These are phyloP conservation scores for Chrysanthemum seticuspe DNA, from an alignment of 129 eudicot species.

Conservation along the genomic window DNA sequence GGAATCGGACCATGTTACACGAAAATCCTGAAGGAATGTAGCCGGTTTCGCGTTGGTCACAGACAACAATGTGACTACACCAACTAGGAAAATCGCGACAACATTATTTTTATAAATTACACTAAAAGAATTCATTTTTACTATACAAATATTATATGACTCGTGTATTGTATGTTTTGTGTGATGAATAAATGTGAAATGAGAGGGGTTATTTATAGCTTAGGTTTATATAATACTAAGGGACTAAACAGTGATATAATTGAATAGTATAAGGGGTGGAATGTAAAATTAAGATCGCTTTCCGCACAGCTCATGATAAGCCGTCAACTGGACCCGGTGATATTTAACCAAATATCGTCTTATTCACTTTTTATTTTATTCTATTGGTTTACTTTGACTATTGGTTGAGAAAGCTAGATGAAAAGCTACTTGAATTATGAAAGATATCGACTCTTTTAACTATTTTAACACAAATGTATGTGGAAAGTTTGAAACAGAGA, in stretches of 20 bases:
- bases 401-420: neutral
- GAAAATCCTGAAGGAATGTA: constrained; percentile 20
- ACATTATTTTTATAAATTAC: no score
- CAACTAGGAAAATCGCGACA: no score
- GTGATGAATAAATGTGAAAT: no score
- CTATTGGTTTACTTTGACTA: neutral
- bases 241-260: constrained; percentile 20
- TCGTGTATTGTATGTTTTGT: no score
- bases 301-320: constrained; percentile 57
- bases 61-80: no score
- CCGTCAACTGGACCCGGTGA: constrained; percentile 43
- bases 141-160: no score
- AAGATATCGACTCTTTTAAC: no score
- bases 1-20: constrained; percentile 12
- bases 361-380: constrained; percentile 4
- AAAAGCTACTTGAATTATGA: neutral
- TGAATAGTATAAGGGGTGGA: constrained; percentile 13
- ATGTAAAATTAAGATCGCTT: constrained; percentile 30
- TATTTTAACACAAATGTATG: no score
- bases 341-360: constrained; percentile 21
- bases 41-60: constrained; percentile 7
- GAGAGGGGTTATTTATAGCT: no score
- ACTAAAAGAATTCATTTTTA: no score
- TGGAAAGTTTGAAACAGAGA: no score
- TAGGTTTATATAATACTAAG: neutral